Percentiles rank a stretch among this genome's conserved stretches.
Evolutionary conservation across 768 basidiomycete species (phyloP).

Genomic region (Boletus reticuloceps): DNA sequence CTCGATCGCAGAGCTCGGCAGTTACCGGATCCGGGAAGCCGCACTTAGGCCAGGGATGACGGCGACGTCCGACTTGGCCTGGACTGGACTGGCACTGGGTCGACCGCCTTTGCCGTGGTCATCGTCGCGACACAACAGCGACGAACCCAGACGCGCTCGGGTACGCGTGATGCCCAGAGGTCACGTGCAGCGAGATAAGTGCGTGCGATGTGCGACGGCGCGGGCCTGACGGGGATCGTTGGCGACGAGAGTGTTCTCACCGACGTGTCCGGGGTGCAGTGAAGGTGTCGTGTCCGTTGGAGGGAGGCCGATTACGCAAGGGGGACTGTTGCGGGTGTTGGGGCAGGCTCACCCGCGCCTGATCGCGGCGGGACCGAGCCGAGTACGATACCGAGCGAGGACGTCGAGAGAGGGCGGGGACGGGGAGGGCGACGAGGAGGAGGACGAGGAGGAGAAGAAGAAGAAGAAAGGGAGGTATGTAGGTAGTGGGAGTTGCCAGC

Average conservation of each 20-base stretch:
- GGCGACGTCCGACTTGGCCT: background rate
- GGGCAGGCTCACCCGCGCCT: background rate
- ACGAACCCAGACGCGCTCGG: slow-evolving; percentile 1
- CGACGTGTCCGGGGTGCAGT: slow-evolving; percentile 4
- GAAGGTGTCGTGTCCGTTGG: background rate
- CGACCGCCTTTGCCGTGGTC: background rate
- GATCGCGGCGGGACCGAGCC: slow-evolving; percentile 18
- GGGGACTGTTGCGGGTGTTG: background rate
- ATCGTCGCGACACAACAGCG: slow-evolving; percentile 5
- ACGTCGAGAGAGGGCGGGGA: background rate
- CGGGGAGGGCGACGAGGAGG: background rate
- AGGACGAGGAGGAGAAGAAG: background rate
- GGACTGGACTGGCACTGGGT: no score
- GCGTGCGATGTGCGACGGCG: slow-evolving; percentile 11
- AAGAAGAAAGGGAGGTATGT: slow-evolving; percentile 2
- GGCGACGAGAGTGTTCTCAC: background rate
- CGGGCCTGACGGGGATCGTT: slow-evolving; percentile 11
- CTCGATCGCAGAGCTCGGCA: slow-evolving; percentile 7
- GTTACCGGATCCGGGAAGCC: slow-evolving; percentile 18
- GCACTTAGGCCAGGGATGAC: background rate
- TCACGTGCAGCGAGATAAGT: slow-evolving; percentile 29
- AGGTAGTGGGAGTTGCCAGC: slow-evolving; percentile 28
- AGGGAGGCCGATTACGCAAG: slow-evolving; percentile 1
- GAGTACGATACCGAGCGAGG: background rate
- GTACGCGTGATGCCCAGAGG: slow-evolving; percentile 8